Base-by-base conservation (phyloP, 164 flowering plant species). In the Vitis labrusca region DNA sequence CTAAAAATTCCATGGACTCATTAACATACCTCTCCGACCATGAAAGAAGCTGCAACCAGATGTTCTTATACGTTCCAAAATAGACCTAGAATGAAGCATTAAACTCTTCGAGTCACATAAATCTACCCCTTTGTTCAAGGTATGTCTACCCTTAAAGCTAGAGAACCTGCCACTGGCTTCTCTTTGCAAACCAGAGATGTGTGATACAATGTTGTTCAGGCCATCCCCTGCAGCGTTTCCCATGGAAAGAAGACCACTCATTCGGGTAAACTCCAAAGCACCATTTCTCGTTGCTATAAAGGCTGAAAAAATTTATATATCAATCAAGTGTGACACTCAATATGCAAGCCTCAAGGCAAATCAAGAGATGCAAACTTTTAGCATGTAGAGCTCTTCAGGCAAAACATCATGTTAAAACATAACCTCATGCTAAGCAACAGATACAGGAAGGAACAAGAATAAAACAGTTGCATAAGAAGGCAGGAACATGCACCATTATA, bases 191-290 rank as follows among this genome's bases (percentile, higher is more conserved):
- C 11, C 53, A 57, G 73, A 69, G 49, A 84, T 16, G 49, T 50
- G 57, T 8, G 82, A 72, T 53, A 72, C 76, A 71, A 84, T 15
- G 15, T 58, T 69, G 64, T 71, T 85, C 90, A 85, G 82, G 56
- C 84, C 77, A 69, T 71, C 77, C 44, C 73, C 77, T 2, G 65
- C 70, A 61, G 65, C 30, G 29, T 69, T 71, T 72, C 32, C 79
- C 52, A 63, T 63, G 19, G 73, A 66, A 53, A 73, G 69, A 68
- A 79, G 67, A 59, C 77, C 77, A 59, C 65, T 57, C 1, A 74
- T 71, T 64, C 61, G 65, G 32, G 76, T 75, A 49, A 82, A 37
- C 54, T 71, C 79, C 69, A 69, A 7, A 15, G 77, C 79, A 51
- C 80, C 61, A 59, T 68, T 77, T 71, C 75, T 79, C 47, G 85